Percentiles rank a stretch among this genome's conserved stretches.
Evolutionary conservation across 352 stramenopile species (phyloP).

Genomic region (Thalassiosira livingstoniorum): DNA sequence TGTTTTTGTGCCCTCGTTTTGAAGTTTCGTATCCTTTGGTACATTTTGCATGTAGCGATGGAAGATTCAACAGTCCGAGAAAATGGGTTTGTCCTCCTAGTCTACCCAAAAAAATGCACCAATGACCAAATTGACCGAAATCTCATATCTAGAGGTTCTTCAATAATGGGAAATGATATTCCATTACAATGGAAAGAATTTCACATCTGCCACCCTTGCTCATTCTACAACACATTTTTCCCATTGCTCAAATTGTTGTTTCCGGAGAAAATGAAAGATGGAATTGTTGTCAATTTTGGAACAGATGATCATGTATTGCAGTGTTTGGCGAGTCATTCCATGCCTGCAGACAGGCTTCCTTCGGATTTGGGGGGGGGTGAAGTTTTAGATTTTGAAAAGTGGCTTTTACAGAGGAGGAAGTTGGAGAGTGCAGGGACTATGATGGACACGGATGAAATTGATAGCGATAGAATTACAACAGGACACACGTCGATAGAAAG

Average conservation of each 20-base stretch:
- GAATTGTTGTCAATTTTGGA: constrained; percentile 18
- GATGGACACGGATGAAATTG: too few species aligned
- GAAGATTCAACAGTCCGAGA: constrained; percentile 3
- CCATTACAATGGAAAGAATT: constrained; percentile 12
- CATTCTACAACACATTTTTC: constrained; percentile 18
- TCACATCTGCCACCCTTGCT: constrained; percentile 27
- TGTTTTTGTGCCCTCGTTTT: too few species aligned
- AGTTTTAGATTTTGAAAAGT: neutral
- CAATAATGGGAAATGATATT: constrained; percentile 12
- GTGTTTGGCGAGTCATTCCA: constrained; percentile 10
- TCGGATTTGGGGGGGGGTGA: constrained; percentile 7
- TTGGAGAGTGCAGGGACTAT: constrained; percentile 2
- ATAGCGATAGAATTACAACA: too few species aligned
- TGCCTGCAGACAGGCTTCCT: constrained; percentile 2
- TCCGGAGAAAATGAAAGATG: constrained; percentile 5
- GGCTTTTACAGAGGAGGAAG: neutral
- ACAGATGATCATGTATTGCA: constrained; percentile 30
- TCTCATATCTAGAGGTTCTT: constrained; percentile 3
- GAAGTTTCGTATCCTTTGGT: constrained; percentile 24
- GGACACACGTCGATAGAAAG: too few species aligned
- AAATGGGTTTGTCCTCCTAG: constrained; percentile 22
- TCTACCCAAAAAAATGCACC: constrained; percentile 1
- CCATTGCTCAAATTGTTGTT: constrained; percentile 12
- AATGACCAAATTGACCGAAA: constrained; percentile 17
- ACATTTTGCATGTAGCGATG: constrained; percentile 25